phyloP scores from a whole-genome alignment of 176 grass and related monocot genomes.

The Oryza meyeriana region DNA sequence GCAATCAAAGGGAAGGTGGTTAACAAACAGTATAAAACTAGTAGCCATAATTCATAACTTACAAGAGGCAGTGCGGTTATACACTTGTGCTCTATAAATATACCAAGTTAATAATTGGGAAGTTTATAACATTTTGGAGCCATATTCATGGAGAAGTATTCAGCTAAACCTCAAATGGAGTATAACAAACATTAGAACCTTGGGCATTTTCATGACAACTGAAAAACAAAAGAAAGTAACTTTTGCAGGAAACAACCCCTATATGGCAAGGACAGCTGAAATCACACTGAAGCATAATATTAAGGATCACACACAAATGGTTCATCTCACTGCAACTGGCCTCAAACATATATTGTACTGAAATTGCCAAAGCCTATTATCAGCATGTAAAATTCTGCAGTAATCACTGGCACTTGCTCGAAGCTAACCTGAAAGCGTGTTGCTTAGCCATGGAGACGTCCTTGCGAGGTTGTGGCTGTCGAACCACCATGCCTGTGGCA shows the following conservation, averaged over 20 bases:
- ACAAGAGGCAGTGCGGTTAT: neutral
- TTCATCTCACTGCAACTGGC: neutral
- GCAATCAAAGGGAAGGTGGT: neutral
- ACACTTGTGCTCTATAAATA: neutral
- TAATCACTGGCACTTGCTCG: neutral
- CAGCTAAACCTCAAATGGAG: neutral
- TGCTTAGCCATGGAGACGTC: constrained; percentile 55
- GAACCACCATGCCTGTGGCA: constrained; percentile 79
- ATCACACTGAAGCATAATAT: neutral
- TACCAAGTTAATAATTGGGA: neutral
- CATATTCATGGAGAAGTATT: neutral
- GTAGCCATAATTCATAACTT: neutral
- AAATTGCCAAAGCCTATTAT: neutral
- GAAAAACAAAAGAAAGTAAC: neutral
- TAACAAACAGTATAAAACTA: neutral
- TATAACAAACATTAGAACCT: neutral
- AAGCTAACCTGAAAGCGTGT: constrained; percentile 55
- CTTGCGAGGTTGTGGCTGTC: constrained; percentile 51
- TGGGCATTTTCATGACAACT: neutral
- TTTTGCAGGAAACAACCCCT: neutral
- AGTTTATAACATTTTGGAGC: neutral
- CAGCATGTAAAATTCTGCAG: neutral
- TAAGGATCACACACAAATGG: neutral
- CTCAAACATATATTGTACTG: too few relatives aligned
- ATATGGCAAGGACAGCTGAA: neutral